Conservation (phyloP, 352 stramenopile genomes). For the Globisporangium nunn region DNA sequence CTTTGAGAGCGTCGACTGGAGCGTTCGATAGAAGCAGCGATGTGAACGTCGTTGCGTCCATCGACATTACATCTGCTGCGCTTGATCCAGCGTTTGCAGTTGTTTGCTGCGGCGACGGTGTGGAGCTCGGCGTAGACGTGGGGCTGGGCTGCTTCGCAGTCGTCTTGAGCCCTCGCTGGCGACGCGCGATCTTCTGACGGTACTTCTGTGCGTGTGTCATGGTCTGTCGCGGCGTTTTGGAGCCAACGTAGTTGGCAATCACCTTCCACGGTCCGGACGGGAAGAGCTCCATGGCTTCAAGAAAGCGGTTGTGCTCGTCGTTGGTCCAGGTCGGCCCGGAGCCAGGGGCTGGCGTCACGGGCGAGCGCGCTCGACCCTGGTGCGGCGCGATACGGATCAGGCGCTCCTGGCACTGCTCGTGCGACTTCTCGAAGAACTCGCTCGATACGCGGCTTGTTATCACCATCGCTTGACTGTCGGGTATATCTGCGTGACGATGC, state of each 20-base stretch:
- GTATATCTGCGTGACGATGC: background rate
- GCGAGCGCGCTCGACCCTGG: slow-evolving; percentile 6
- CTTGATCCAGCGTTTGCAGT: no score
- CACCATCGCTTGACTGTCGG: slow-evolving; percentile 4
- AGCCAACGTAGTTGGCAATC: slow-evolving; percentile 19
- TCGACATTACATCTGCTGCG: background rate
- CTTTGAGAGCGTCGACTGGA: background rate
- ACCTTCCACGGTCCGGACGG: slow-evolving; percentile 20
- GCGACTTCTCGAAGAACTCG: slow-evolving; percentile 13
- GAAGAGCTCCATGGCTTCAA: slow-evolving; percentile 22
- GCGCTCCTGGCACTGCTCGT: slow-evolving; percentile 8
- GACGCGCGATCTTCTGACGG: slow-evolving; percentile 18
- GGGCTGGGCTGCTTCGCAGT: slow-evolving; percentile 6
- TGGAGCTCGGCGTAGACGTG: background rate
- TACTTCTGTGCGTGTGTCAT: slow-evolving; percentile 28
- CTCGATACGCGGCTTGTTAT: slow-evolving; percentile 15
- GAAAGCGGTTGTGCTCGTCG: slow-evolving; percentile 20
- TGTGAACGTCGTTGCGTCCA: background rate
- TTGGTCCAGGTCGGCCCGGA: slow-evolving; percentile 15
- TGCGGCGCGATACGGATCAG: slow-evolving; percentile 17
- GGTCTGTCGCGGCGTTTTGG: slow-evolving; percentile 18
- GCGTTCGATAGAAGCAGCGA: background rate
- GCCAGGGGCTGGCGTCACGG: background rate
- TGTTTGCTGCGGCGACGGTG: background rate
- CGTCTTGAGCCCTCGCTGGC: slow-evolving; percentile 16